phyloP scores from a whole-genome alignment of 2,329 filamentous ascomycete genomes.

The Erysiphe neolycopersici region DNA sequence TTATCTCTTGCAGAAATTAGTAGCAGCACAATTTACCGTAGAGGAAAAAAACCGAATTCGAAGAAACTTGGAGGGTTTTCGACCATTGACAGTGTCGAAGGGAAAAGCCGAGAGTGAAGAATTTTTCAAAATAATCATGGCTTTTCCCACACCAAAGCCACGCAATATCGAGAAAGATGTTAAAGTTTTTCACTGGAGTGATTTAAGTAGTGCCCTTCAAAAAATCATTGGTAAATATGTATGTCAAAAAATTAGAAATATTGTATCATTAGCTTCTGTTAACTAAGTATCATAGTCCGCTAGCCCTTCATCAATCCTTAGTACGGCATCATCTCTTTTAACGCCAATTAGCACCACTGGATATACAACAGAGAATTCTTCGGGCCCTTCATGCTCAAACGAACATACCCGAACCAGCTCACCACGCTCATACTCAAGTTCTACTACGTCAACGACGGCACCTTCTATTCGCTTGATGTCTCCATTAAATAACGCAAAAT shows the following conservation, averaged over 20 bases:
- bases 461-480: background rate
- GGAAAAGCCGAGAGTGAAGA: constrained; percentile 77
- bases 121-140: constrained; percentile 99
- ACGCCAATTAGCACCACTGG: constrained; percentile 13
- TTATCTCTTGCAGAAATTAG: constrained; percentile 71
- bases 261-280: constrained; percentile 3
- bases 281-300: constrained; percentile 8
- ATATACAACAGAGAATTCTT: constrained; percentile 11
- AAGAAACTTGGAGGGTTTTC: constrained; percentile 82
- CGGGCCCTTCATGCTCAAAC: constrained; percentile 8
- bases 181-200: constrained; percentile 95
- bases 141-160: constrained; percentile 79
- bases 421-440: constrained; percentile 11
- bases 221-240: constrained; percentile 95
- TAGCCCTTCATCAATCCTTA: constrained; percentile 12
- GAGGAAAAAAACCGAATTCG: constrained; percentile 98
- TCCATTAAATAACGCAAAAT: background rate
- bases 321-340: constrained; percentile 10
- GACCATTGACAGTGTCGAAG: constrained; percentile 81
- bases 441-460: background rate
- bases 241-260: constrained; percentile 2
- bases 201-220: constrained; percentile 62
- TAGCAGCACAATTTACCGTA: constrained; percentile 66
- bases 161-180: constrained; percentile 98
- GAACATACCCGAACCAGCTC: constrained; percentile 13